Percentiles rank a stretch among this genome's conserved stretches.
phyloP scores from a whole-genome alignment of 2,329 filamentous ascomycete species.

The Monilinia fructicola region DNA sequence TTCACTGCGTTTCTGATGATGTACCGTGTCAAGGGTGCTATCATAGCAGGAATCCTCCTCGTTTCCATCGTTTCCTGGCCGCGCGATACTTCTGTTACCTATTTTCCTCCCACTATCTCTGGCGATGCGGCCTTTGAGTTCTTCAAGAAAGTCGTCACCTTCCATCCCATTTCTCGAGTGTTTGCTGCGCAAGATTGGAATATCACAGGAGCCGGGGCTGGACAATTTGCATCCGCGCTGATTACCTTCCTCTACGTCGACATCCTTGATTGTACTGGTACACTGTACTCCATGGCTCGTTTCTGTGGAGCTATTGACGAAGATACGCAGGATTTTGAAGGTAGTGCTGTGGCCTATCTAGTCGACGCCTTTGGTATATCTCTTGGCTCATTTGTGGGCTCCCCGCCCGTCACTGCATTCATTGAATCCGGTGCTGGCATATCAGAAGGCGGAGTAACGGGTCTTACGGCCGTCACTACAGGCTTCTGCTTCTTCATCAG shows the following conservation, averaged over 20 bases:
- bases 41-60: constrained; percentile 78
- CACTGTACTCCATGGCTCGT: constrained; percentile 84
- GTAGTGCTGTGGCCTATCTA: constrained; percentile 78
- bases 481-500: constrained; percentile 84
- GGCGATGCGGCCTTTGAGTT: constrained; percentile 77
- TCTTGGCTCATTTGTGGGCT: constrained; percentile 75
- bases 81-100: constrained; percentile 70
- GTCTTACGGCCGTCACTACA: constrained; percentile 75
- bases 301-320: constrained; percentile 80
- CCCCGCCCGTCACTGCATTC: constrained; percentile 80
- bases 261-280: constrained; percentile 83
- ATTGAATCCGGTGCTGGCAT: constrained; percentile 90
- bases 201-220: constrained; percentile 64
- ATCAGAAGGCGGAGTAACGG: constrained; percentile 81
- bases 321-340: constrained; percentile 82
- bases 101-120: constrained; percentile 70
- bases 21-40: constrained; percentile 83
- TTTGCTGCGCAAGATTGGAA: constrained; percentile 75
- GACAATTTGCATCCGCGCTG: constrained; percentile 78
- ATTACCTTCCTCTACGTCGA: constrained; percentile 91
- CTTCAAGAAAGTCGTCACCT: constrained; percentile 83
- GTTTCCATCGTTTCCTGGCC: constrained; percentile 91
- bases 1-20: constrained; percentile 78
- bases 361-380: constrained; percentile 79
- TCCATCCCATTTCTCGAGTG: constrained; percentile 71